Base-by-base conservation (phyloP, 2,329 filamentous ascomycete genomes). In the Fusarium caatingaense region DNA sequence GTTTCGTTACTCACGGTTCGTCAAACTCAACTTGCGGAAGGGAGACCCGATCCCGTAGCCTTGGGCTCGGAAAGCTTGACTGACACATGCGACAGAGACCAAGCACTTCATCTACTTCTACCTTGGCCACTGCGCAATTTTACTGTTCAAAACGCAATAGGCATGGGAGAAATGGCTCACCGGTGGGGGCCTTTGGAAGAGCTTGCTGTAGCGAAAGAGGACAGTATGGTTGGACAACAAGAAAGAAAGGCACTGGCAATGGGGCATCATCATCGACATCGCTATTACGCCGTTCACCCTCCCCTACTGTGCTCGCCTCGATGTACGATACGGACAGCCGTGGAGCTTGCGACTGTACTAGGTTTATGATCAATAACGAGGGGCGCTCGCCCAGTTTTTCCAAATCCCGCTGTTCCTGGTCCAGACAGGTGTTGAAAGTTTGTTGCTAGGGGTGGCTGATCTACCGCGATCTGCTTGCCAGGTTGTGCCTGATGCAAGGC, bases 51-150 rank as follows among this genome's bases (percentile, higher is more conserved):
- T 34, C 51, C 45, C 46, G 34, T 66, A 66, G 55, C 40, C 48
- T 18, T 21, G 30, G 47, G 41, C 47, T 40, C 28, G 37, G 32
- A 13, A 47, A 25, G 41, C 53, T 32, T 46, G 34, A 44, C 72
- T 75, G 45, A 75, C 60, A 57, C 30, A 34, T 27, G n/a, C 34
- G 16, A 40, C 84, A 98, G 96, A 98, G 83, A 98, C 96, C 28
- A 98, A 98, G 85, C 96, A 99, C 83, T 99, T 99, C 86, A 98
- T 99, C 81, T 99, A 99, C 86, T 99, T 99, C 86, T 99, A 99
- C 85, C 92, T 99, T 64, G 96, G 96, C 57, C 96, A 98, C 86
- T 98, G 94, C 82, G 96, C 96, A 64, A 98, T 99, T 79, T 88
- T 99, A 60, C 90, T 99, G 56, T 99, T 98, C 90, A 99, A 99